phyloP scores from a whole-genome alignment of 257 asterid species.

The Capsicum baccatum region DNA sequence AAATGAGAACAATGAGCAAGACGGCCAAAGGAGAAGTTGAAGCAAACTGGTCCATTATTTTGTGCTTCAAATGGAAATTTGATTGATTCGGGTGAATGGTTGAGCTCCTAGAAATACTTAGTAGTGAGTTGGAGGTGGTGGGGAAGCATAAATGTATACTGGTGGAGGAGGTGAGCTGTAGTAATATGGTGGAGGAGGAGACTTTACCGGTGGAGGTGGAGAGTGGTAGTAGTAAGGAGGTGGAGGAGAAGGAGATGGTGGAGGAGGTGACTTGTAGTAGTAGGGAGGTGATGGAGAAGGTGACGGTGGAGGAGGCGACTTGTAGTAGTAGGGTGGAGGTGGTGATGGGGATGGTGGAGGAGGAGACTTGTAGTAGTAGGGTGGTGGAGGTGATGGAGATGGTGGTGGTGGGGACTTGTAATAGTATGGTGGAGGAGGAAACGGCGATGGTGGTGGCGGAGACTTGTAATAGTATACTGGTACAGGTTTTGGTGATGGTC shows the following conservation, averaged over 20 bases:
- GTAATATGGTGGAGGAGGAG: no score
- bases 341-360: slow-evolving; percentile 9
- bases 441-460: not conserved
- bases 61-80: not conserved
- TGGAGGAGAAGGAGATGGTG: not conserved
- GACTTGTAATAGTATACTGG: not conserved
- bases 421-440: not conserved
- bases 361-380: not conserved
- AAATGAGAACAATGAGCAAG: not conserved
- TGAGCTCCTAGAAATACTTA: slow-evolving; percentile 7
- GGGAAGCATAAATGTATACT: not conserved
- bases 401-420: not conserved
- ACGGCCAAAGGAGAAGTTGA: slow-evolving; percentile 31
- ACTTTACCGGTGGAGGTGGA: not conserved
- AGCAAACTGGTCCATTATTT: slow-evolving; percentile 35
- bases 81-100: not conserved
- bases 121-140: slow-evolving; percentile 25
- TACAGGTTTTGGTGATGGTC: not conserved
- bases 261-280: not conserved
- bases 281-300: not conserved
- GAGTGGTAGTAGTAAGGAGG: slow-evolving; percentile 1
- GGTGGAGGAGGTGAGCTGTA: not conserved
- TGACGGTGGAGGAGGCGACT: not conserved
- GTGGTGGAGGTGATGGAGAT: not conserved
- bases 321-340: not conserved